A percentile compares a stretch with the other conserved stretches of the same genome.
Conservation (phyloP, 768 basidiomycete species). For the Boletus pseudo-olivaceus region DNA sequence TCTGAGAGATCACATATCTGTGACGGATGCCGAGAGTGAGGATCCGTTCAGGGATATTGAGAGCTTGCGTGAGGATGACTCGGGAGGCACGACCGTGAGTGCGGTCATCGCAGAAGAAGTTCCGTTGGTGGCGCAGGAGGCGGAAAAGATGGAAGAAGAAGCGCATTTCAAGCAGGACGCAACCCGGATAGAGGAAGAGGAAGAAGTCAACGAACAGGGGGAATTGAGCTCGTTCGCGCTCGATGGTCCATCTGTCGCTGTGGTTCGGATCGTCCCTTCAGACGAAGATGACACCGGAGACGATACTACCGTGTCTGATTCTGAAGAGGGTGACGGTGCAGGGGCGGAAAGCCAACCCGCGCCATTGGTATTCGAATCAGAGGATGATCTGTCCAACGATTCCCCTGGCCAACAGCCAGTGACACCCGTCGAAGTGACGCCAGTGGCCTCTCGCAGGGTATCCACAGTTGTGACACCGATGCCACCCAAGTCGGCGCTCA, state of each 20-base stretch:
- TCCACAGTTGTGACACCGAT: conserved; percentile 22
- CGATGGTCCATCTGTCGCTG: conserved; percentile 54
- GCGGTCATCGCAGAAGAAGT: neutral
- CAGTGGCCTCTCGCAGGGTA: conserved; percentile 15
- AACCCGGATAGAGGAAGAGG: conserved; percentile 46
- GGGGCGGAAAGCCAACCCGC: conserved; percentile 4
- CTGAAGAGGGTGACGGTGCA: conserved; percentile 25
- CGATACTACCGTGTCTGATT: conserved; percentile 40
- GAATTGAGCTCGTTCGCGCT: conserved; percentile 74
- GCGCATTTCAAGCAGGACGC: conserved; percentile 15
- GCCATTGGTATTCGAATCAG: conserved; percentile 27
- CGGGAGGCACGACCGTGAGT: conserved; percentile 22
- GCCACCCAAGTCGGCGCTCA: conserved; percentile 40
- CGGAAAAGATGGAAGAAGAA: conserved; percentile 14
- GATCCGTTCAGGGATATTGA: conserved; percentile 94
- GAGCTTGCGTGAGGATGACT: conserved; percentile 68
- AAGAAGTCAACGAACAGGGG: conserved; percentile 55
- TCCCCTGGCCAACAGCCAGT: conserved; percentile 4
- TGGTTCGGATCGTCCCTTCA: conserved; percentile 48
- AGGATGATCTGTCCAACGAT: conserved; percentile 36
- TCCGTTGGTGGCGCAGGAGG: conserved; percentile 9
- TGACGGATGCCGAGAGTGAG: conserved; percentile 55
- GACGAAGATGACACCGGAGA: conserved; percentile 32
- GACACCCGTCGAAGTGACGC: conserved; percentile 15
- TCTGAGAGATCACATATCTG: conserved; percentile 27